Base-by-base conservation (phyloP, 352 stramenopile species). In the Phytophthora agathidicida region DNA sequence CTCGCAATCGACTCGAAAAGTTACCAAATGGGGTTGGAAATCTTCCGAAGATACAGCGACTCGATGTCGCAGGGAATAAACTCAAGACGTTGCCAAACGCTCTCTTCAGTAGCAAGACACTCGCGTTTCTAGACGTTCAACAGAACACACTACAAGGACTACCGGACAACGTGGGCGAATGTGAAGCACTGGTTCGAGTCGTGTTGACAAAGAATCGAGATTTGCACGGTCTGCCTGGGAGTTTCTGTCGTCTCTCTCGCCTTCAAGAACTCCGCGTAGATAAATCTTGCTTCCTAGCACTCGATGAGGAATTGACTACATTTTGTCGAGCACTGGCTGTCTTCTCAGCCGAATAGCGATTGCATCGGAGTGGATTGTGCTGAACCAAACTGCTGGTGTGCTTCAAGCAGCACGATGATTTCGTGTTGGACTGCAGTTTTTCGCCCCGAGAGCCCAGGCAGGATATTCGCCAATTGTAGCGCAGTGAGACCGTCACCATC, bases 21-120 rank as follows among this genome's bases (percentile, higher is more conserved):
- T 26, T 88, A 1, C 75, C 78, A 0, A 6, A n/a, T 3, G 37
- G 31, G 3, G 31, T 86, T 5, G 54, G 54, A 22, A 53, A 48
- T 1, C 53, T 82, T 4, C 19, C 35, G 2, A 59, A 47, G 7
- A 50, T 88, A 2, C 59, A 71, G 22, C 45, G 60, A 4, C 78
- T 88, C 11, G 78, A 84, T 37, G n/a, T 73, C 33, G 76, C 68
- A 24, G 41, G 43, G 39, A 88, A 88, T 46, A 78, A 72, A 23
- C 45, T 88, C 24, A 47, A 30, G 0, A 32, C 17, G 0, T 13
- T 88, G 0, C 78, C 73, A 11, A 24, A 27, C 0, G 20, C 36
- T 7, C 53, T 88, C 11, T 55, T 77, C 11, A 44, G 28, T 2
- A 45, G 53, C 2, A 54, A 60, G 6, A 56, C 42, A 1, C 47